Evolutionary conservation across 306 rosid genomes (phyloP).

Genomic region (Herpetospermum pedunculosum): DNA sequence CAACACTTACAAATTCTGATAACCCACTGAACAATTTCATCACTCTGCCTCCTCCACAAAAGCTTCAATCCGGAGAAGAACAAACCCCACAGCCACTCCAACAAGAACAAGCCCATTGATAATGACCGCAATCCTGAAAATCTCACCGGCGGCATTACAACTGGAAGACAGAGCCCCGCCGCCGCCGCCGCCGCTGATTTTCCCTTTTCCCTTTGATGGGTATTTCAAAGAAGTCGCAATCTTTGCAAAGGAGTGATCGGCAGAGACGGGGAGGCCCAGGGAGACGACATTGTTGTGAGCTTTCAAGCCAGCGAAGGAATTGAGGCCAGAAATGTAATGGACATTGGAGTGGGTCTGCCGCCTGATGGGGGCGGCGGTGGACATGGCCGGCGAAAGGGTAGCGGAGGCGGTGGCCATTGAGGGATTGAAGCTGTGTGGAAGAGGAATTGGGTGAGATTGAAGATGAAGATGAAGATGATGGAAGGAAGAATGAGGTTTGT

Average conservation of each 20-base stretch:
- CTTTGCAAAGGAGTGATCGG: constrained; percentile 57
- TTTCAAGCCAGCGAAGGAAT: constrained; percentile 49
- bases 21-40: constrained; percentile 4
- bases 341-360: constrained; percentile 23
- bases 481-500: constrained; percentile 12
- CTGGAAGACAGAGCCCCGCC: constrained; percentile 55
- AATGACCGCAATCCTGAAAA: constrained; percentile 63
- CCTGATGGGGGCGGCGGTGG: constrained; percentile 25
- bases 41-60: constrained; percentile 51
- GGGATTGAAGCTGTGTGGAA: not conserved
- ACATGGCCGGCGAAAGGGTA: constrained; percentile 36
- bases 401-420: constrained; percentile 48
- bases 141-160: constrained; percentile 66
- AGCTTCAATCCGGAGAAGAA: constrained; percentile 76
- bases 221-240: constrained; percentile 47
- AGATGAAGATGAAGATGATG: constrained; percentile 13
- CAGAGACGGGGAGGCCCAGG: constrained; percentile 32
- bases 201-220: constrained; percentile 28
- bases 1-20: constrained; percentile 11
- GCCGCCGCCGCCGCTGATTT: constrained; percentile 42
- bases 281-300: constrained; percentile 47
- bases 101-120: constrained; percentile 55
- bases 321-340: constrained; percentile 35
- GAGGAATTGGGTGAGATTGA: not conserved
- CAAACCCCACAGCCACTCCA: constrained; percentile 83